A percentile compares a stretch with the other conserved stretches of the same genome.
These are phyloP conservation scores for Moesziomyces antarcticus DNA, from an alignment of 1,284 basidiomycete species.

Conservation along the genomic window DNA sequence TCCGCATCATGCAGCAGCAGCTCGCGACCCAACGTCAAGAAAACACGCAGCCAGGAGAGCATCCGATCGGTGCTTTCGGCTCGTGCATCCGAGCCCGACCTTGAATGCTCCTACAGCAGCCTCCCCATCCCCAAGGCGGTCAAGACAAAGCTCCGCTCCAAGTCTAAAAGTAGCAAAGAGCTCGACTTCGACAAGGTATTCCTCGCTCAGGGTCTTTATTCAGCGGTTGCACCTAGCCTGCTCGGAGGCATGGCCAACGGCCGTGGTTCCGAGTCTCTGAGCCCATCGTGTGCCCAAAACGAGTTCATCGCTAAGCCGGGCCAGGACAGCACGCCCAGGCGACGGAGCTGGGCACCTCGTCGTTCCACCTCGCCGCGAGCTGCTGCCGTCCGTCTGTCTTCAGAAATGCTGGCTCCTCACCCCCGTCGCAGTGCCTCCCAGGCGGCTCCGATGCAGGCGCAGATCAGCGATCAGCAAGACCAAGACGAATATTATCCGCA, in stretches of 20 bases:
- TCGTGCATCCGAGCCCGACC: slow-evolving; percentile 10
- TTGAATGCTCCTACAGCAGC: slow-evolving; percentile 5
- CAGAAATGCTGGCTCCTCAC: neutral
- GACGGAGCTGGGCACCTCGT: slow-evolving; percentile 12
- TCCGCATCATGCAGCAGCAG: slow-evolving; percentile 23
- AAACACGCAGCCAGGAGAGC: slow-evolving; percentile 37
- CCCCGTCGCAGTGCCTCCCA: neutral
- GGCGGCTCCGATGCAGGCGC: slow-evolving; percentile 8
- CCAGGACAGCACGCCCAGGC: slow-evolving; percentile 13
- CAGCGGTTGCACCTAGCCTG: slow-evolving; percentile 1
- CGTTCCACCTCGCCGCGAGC: slow-evolving; percentile 21
- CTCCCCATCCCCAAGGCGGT: slow-evolving; percentile 17
- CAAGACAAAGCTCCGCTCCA: slow-evolving; percentile 38
- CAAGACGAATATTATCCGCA: neutral
- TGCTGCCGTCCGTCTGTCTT: slow-evolving; percentile 1
- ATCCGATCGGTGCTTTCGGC: slow-evolving; percentile 20
- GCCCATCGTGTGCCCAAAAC: slow-evolving; percentile 6
- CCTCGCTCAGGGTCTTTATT: slow-evolving; percentile 64
- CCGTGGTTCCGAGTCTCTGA: neutral
- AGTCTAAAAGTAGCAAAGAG: slow-evolving; percentile 40
- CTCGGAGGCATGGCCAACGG: neutral
- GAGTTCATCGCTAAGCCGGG: slow-evolving; percentile 7
- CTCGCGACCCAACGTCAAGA: slow-evolving; percentile 23
- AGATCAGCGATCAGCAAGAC: neutral
- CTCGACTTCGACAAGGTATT: slow-evolving; percentile 60